phyloP scores from a whole-genome alignment of 2,329 filamentous ascomycete genomes.

The Xylaria sp. region DNA sequence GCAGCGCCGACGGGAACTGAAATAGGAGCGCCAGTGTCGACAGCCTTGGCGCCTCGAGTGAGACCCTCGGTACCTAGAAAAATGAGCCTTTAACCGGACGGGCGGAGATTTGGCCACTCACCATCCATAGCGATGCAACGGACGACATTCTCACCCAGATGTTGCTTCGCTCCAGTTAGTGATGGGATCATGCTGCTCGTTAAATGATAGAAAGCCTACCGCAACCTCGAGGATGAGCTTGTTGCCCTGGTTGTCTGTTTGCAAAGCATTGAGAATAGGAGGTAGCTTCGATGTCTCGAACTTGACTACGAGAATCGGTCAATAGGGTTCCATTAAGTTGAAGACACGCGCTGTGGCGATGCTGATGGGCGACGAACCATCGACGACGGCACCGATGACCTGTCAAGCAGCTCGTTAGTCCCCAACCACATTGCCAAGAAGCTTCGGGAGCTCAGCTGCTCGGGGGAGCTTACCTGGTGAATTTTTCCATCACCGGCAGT shows the following conservation, averaged over 20 bases:
- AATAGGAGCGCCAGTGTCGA: conserved; percentile 93
- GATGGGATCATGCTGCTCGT: conserved; percentile 36
- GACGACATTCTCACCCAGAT: conserved; percentile 98
- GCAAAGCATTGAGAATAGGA: conserved; percentile 95
- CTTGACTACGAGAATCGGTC: conserved; percentile 72
- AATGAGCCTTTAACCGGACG: conserved; percentile 29
- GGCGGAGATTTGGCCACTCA: conserved; percentile 54
- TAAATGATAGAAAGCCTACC: conserved; percentile 60
- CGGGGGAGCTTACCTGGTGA: conserved; percentile 61
- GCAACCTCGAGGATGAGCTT: conserved; percentile 97
- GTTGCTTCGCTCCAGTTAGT: conserved; percentile 72
- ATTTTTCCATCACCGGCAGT: conserved; percentile 69
- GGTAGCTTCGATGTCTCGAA: conserved; percentile 94
- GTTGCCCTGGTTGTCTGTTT: conserved; percentile 87
- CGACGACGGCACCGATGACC: conserved; percentile 99
- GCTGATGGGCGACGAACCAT: conserved; percentile 69
- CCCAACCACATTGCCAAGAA: conserved; percentile 40
- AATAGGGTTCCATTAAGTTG: conserved; percentile 24
- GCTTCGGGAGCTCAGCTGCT: conserved; percentile 26
- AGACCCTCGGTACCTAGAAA: conserved; percentile 95
- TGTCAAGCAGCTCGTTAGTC: conserved; percentile 62
- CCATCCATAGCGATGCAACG: conserved; percentile 99
- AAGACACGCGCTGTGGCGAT: conserved; percentile 11
- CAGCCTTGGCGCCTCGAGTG: conserved; percentile 83
- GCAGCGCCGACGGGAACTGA: conserved; percentile 91